These are phyloP conservation scores for Linum lewisii DNA, from an alignment of 345 rosid species.

Conservation along the genomic window DNA sequence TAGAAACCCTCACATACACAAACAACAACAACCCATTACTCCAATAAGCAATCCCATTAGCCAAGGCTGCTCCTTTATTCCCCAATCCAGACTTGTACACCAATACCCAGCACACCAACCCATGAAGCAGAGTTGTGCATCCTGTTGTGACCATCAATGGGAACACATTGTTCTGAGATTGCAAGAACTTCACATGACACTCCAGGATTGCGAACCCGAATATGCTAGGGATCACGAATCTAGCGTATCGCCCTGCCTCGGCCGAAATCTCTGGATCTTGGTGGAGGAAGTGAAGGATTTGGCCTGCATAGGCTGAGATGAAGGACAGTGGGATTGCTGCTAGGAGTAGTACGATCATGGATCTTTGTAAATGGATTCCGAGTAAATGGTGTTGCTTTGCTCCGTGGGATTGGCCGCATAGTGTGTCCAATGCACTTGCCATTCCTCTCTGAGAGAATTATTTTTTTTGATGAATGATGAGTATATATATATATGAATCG, in stretches of 20 bases:
- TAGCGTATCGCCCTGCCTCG: background rate
- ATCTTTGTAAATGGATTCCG: background rate
- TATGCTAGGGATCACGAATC: slow-evolving; percentile 1
- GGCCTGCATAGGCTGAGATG: background rate
- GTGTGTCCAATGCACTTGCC: slow-evolving; percentile 1
- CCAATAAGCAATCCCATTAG: background rate
- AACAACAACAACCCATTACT: background rate
- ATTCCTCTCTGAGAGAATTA: no score
- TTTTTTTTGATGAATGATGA: no score
- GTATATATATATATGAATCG: no score
- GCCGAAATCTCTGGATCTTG: background rate
- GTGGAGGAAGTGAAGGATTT: background rate
- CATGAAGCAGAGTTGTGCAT: background rate
- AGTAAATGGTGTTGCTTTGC: background rate
- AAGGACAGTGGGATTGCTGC: background rate
- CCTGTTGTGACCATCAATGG: background rate
- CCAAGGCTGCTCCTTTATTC: background rate
- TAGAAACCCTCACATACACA: background rate
- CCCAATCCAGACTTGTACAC: background rate
- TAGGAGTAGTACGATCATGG: background rate
- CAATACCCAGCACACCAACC: background rate
- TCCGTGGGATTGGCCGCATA: slow-evolving; percentile 1
- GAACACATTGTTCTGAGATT: background rate
- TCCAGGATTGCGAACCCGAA: slow-evolving; percentile 1
- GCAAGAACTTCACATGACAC: background rate